These are phyloP conservation scores for Misopates orontium DNA, from an alignment of 257 asterid species.

Conservation along the genomic window DNA sequence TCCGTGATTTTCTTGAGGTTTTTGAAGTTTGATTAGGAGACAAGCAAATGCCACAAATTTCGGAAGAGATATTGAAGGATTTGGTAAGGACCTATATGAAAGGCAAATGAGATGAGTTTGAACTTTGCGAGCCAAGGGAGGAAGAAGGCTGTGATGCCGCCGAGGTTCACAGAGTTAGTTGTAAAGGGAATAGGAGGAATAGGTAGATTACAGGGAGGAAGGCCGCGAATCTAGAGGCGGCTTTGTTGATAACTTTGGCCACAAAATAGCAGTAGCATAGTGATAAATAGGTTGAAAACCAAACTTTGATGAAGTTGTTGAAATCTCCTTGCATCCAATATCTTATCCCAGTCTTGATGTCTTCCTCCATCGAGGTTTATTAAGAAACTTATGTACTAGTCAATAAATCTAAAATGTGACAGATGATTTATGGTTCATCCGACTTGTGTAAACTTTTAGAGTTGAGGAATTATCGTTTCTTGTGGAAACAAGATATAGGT, in stretches of 20 bases:
- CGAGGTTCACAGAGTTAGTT: slow-evolving; percentile 48
- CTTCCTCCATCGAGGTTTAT: too few species aligned
- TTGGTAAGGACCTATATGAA: slow-evolving; percentile 42
- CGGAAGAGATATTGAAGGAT: slow-evolving; percentile 25
- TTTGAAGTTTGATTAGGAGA: slow-evolving; percentile 37
- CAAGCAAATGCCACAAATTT: slow-evolving; percentile 34
- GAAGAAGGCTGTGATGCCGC: slow-evolving; percentile 41
- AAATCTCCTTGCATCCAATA: slow-evolving; percentile 40
- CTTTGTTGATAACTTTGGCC: slow-evolving; percentile 33
- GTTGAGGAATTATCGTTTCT: too few species aligned
- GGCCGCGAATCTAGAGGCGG: slow-evolving; percentile 25
- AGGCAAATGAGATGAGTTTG: slow-evolving; percentile 45
- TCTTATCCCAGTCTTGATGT: too few species aligned
- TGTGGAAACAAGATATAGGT: too few species aligned
- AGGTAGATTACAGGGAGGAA: slow-evolving; percentile 37
- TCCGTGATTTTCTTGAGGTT: too few species aligned
- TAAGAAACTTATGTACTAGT: too few species aligned
- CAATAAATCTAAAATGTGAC: too few species aligned
- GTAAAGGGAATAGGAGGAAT: slow-evolving; percentile 39
- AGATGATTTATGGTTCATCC: too few species aligned
- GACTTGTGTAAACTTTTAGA: too few species aligned
- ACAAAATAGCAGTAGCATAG: slow-evolving; percentile 33
- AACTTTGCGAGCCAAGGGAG: slow-evolving; percentile 50
- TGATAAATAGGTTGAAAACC: slow-evolving; percentile 36
- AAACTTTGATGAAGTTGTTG: slow-evolving; percentile 39